Conservation (phyloP, 2,329 filamentous ascomycete species). For the Dactylonectria macrodidyma region DNA sequence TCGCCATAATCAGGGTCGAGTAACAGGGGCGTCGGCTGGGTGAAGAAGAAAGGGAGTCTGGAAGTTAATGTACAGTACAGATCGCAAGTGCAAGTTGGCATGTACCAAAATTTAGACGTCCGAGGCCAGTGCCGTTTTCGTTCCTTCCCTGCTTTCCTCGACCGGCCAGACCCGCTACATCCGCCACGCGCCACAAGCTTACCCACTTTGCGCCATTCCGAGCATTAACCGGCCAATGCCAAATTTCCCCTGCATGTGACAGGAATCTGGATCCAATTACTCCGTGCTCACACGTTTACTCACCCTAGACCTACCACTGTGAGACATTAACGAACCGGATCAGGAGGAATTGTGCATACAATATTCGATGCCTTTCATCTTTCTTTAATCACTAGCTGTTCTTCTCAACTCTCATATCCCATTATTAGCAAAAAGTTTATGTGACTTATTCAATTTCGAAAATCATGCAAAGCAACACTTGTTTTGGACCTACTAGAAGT, state of each 20-base stretch:
- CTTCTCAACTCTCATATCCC: not conserved
- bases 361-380: not conserved
- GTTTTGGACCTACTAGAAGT: too few species aligned
- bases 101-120: slow-evolving; percentile 43
- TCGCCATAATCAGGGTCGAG: slow-evolving; percentile 40
- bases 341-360: not conserved
- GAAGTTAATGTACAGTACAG: slow-evolving; percentile 43
- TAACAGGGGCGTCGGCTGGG: slow-evolving; percentile 19
- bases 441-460: not conserved
- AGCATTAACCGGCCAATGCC: slow-evolving; percentile 37
- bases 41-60: slow-evolving; percentile 42
- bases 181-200: slow-evolving; percentile 31
- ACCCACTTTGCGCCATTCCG: slow-evolving; percentile 29
- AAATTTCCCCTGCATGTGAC: slow-evolving; percentile 23
- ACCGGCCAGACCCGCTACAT: slow-evolving; percentile 33
- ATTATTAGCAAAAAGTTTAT: not conserved
- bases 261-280: not conserved
- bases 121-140: slow-evolving; percentile 39
- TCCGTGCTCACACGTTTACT: not conserved
- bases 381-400: not conserved
- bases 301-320: slow-evolving; percentile 17
- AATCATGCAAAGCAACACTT: not conserved
- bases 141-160: slow-evolving; percentile 32
- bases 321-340: not conserved
- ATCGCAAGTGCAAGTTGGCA: slow-evolving; percentile 51